phyloP scores from a whole-genome alignment of 352 stramenopile genomes.

The Aphanomyces euteiches region DNA sequence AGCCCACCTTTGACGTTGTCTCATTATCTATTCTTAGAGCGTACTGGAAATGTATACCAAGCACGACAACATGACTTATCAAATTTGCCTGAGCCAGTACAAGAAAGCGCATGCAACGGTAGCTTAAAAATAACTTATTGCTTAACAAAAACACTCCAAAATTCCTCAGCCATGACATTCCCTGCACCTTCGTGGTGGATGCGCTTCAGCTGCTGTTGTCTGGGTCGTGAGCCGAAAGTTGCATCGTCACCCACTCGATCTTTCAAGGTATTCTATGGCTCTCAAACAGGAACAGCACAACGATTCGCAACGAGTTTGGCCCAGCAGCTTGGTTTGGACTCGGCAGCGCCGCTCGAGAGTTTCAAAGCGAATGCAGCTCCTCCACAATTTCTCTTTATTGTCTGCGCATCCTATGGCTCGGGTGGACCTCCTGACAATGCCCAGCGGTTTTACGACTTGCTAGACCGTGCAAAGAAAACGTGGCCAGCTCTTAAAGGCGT shows the following conservation, averaged over 20 bases:
- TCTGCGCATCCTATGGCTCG: slow-evolving; percentile 3
- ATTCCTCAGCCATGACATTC: no score
- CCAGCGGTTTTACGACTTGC: neutral
- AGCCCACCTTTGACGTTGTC: neutral
- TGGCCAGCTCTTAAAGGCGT: neutral
- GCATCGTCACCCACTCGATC: no score
- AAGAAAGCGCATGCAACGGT: neutral
- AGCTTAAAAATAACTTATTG: neutral
- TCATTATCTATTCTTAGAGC: neutral
- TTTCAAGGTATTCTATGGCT: neutral
- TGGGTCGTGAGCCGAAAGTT: no score
- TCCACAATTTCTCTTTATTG: neutral
- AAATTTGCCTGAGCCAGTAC: slow-evolving; percentile 10
- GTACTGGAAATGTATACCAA: slow-evolving; percentile 28
- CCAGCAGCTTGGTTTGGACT: neutral
- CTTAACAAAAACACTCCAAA: no score
- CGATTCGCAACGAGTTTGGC: neutral
- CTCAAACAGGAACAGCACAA: neutral
- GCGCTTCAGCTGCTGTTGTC: no score
- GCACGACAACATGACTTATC: slow-evolving; percentile 17
- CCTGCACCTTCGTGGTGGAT: no score
- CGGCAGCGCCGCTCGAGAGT: no score
- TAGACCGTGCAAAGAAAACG: neutral
- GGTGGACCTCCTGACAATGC: slow-evolving; percentile 8
- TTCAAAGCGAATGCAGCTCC: no score